phyloP scores from a whole-genome alignment of 345 rosid species.

The Heritiera littoralis region DNA sequence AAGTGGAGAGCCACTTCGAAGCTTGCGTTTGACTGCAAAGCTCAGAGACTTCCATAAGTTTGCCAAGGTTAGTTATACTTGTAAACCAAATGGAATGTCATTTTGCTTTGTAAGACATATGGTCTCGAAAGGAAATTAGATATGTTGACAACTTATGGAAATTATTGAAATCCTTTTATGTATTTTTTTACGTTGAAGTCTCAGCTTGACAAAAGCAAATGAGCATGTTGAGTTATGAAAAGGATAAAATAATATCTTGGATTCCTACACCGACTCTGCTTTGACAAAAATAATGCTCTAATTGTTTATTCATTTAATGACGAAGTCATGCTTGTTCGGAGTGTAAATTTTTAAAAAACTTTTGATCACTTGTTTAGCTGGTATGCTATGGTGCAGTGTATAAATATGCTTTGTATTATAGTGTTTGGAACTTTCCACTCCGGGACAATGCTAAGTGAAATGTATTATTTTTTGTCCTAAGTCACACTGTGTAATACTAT shows the following conservation, averaged over 20 bases:
- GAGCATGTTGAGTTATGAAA: neutral
- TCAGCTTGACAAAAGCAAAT: neutral
- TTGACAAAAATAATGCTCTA: neutral
- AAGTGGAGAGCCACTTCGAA: conserved; percentile 65
- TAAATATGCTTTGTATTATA: neutral
- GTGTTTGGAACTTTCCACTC: neutral
- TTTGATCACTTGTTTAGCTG: neutral
- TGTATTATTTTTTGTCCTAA: neutral
- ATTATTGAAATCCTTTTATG: neutral
- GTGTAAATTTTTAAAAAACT: neutral
- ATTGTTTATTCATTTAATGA: neutral
- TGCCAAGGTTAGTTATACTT: conserved; percentile 72
- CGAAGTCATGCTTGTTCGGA: neutral
- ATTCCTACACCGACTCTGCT: neutral
- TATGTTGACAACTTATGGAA: neutral
- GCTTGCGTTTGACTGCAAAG: conserved; percentile 81
- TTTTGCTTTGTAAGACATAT: neutral
- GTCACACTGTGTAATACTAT: conserved; percentile 10
- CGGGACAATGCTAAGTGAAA: neutral
- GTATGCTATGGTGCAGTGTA: neutral
- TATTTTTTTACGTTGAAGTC: neutral
- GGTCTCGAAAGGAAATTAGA: neutral
- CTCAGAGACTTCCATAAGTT: conserved; percentile 92
- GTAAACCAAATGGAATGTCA: conserved; percentile 17
- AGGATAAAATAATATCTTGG: conserved; percentile 5